Base-by-base conservation (phyloP, 2,329 filamentous ascomycete genomes). In the Aspergillus terreus region DNA sequence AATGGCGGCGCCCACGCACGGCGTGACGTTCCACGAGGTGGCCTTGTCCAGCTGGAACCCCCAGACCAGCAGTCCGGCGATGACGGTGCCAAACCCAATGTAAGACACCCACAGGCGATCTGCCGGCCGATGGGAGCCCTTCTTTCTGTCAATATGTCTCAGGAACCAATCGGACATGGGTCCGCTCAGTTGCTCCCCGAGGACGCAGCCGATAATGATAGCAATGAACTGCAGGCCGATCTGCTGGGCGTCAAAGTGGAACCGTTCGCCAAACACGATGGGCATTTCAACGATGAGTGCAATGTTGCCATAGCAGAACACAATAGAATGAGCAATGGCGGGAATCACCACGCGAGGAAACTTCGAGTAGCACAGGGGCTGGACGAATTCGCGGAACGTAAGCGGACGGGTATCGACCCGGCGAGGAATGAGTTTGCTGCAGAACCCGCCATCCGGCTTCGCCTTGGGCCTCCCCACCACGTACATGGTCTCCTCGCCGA, bases 51-150 rank as follows among this genome's bases (percentile, higher is more conserved):
- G 70, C 52, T 78, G 76, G 0, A 83, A 75, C 3, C 79, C 67
- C 61, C 83, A 85, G 0, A 82, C 73, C 3, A 83, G 68, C 0
- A 82, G 55, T 3, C 82, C 82, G 14, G 73, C 69, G 46, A 83
- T 77, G 0, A 75, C 68, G 0, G 82, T 70, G 2, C 74, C 52
- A 51, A 76, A 78, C 0, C 81, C 82, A 10, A 75, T 58, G 58
- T 85, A 83, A 49, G 73, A 75, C 9, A 84, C 66, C 81, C 81
- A 85, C 0, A 84, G 71, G 0, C 82, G 75, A 57, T 84, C 81
- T 0, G 79, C 64, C 0, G 74, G 71, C 32, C 70, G 71, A 7
- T 71, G 67, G 3, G 70, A 63, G 4, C 58, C 61, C 32, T 44
- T 52, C 12, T 45, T 55, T 11, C 51, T 50, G 6, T 54, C 50